Base-by-base conservation (phyloP, 495 filamentous ascomycete genomes). In the Neurospora cerealis region DNA sequence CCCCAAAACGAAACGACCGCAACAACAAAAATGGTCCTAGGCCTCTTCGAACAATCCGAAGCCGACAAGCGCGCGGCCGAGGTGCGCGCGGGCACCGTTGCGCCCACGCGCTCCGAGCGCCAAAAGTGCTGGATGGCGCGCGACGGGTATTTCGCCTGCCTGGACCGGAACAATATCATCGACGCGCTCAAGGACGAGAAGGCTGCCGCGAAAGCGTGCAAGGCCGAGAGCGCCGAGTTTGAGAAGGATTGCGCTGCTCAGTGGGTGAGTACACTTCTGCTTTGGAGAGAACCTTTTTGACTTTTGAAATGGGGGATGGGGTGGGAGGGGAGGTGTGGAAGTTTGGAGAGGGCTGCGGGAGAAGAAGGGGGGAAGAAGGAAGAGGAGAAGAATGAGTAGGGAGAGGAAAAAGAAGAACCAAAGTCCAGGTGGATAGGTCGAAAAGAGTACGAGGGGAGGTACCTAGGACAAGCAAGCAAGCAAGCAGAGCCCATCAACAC, bases 81-180 rank as follows among this genome's bases (percentile, higher is more conserved):
- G 83, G 79, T 87, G 69, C 84, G 85, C 74, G 80, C 87, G 71
- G 89, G 89, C 74, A 88, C 88, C 79, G 88, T 91, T 74, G 91
- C 92, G 1, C 96, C 96, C 2, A 90, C 91, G 74, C 91, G 95
- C 71, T 86, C 85, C 69, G 91, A 93, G 78, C 90, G 96, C 73
- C 85, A 89, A 69, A 84, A 86, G 66, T 99, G 96, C 88, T 99
- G 93, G 91, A 91, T 91, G 69, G 90, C 91, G 19, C 89, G 96
- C 37, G 96, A 99, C 81, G 79, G 77, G 41, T 99, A 95, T 85
- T 98, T 96, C 82, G 81, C 83, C 36, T 99, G 96, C 76, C 85
- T 99, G 9, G 94, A 97, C 78, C 84, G 85, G 70, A 86, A 93
- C 83, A 86, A 88, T 73, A 97, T 99, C 76, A 75, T 97, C 28